Percentiles rank a stretch among this genome's conserved stretches.
Evolutionary conservation across 192 early-diverging fungal species (phyloP).

Genomic region (Neocallimastix lanati): DNA sequence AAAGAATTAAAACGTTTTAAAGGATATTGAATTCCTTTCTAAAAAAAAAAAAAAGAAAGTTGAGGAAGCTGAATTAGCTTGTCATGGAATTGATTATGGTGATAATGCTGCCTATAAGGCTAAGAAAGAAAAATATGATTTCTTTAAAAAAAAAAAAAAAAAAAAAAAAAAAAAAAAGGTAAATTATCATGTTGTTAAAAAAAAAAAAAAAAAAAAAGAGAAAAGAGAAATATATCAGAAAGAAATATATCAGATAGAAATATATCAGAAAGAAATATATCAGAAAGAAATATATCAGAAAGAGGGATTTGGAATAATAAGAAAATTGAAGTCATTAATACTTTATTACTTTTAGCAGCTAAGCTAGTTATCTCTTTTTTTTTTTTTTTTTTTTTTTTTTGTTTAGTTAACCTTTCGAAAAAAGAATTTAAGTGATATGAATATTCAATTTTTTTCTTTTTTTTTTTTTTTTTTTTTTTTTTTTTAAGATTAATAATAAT

Average conservation of each 20-base stretch:
- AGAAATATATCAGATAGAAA: no score
- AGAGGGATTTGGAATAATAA: conserved; percentile 77
- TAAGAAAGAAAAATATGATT: conserved; percentile 77
- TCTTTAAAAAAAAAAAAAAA: conserved; percentile 47
- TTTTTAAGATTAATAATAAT: no score
- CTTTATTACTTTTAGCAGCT: conserved; percentile 68
- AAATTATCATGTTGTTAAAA: conserved; percentile 47
- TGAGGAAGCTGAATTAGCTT: conserved; percentile 15
- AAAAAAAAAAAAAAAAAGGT: no score
- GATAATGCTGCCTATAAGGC: conserved; percentile 69
- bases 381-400: no score
- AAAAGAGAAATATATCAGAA: no score
- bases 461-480: no score
- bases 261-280: no score
- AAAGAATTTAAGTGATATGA: no score
- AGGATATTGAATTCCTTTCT: conserved; percentile 72
- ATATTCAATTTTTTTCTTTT: no score
- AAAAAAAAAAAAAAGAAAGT: no score
- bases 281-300: conserved; percentile 77
- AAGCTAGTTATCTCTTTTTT: conserved; percentile 96
- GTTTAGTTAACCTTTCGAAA: conserved; percentile 79
- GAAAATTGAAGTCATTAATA: conserved; percentile 82
- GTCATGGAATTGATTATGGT: conserved; percentile 43
- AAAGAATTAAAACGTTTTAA: conserved; percentile 83
- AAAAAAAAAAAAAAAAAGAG: no score